phyloP scores from a whole-genome alignment of 352 stramenopile genomes.

The Globisporangium lucens region DNA sequence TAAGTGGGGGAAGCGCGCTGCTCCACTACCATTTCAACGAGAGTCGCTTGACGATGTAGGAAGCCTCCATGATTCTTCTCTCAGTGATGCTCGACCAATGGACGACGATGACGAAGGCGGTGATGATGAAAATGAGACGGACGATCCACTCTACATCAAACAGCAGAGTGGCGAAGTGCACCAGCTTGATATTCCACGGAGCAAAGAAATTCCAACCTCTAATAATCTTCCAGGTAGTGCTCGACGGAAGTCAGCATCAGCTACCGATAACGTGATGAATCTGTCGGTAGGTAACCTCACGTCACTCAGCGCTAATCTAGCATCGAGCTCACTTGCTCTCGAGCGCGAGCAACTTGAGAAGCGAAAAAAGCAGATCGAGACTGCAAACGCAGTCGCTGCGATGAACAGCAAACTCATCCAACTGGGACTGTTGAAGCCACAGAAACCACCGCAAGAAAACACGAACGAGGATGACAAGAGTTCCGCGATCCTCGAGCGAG shows the following conservation, averaged over 20 bases:
- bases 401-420: constrained; percentile 74
- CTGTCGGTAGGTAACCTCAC: constrained; percentile 31
- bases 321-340: constrained; percentile 41
- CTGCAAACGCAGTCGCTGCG: constrained; percentile 62
- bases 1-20: constrained; percentile 19
- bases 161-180: constrained; percentile 17
- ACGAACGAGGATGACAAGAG: not conserved
- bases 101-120: not conserved
- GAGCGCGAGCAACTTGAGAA: constrained; percentile 74
- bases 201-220: not conserved
- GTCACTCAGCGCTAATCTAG: not conserved
- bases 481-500: not conserved
- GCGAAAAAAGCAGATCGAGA: constrained; percentile 67
- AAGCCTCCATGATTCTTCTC: not conserved
- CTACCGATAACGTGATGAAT: constrained; percentile 25
- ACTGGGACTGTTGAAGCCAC: constrained; percentile 47
- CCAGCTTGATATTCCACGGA: constrained; percentile 15
- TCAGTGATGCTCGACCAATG: not conserved
- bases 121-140: not conserved
- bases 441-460: constrained; percentile 15
- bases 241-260: not conserved
- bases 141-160: constrained; percentile 15
- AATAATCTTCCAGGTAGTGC: not conserved
- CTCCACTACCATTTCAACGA: not conserved
- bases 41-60: not conserved